Evolutionary conservation across 2,329 filamentous ascomycete species (phyloP), one percentile per base, ranked within the genome.

Genomic region (Metarhizium album): DNA sequence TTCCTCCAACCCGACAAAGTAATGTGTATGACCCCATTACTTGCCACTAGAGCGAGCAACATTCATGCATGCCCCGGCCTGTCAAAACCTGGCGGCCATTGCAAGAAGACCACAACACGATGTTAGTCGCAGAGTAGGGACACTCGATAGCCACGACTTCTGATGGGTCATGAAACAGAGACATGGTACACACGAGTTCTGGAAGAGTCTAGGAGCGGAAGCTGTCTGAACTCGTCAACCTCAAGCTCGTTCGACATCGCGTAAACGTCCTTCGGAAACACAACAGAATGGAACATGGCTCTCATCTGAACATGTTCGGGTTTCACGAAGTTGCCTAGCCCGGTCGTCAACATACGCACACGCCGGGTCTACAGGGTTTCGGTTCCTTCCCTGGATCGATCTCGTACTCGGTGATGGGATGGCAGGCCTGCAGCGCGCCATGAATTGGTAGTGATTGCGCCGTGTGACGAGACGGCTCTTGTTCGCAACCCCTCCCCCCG

Each of bases 131-230:
- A 49, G 42, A 47, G 45, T 42, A 14, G 45, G 49, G 52, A 52
- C n/a, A 52, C 52, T 40, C n/a, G 13, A 29, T 49, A 33, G 42
- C 47, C 46, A 11, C 31, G 49, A 23, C 16, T 40, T 38, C 54
- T 11, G 9, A 43, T 22, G 11, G 24, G 42, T 46, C 55, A 45
- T 52, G 54, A 58, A 57, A 53, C 49, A 50, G 43, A 46, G 40
- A n/a, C 46, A 29, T 29, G 6, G 27, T 24, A 43, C 37, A 24
- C 27, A 31, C 31, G n/a, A n/a, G 24, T 48, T 49, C 48, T 55
- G 46, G 50, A 55, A 50, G 47, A 13, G n/a, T 14, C 8, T 22
- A 13, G 33, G 27, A 20, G 31, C 20, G 23, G n/a, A 27, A 14
- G 23, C 18, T 47, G 48, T 35, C 51, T 27, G 37, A 31, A 48